Base-by-base conservation (phyloP, 805 yeast genomes). In the Gaillardinia entomophila region DNA sequence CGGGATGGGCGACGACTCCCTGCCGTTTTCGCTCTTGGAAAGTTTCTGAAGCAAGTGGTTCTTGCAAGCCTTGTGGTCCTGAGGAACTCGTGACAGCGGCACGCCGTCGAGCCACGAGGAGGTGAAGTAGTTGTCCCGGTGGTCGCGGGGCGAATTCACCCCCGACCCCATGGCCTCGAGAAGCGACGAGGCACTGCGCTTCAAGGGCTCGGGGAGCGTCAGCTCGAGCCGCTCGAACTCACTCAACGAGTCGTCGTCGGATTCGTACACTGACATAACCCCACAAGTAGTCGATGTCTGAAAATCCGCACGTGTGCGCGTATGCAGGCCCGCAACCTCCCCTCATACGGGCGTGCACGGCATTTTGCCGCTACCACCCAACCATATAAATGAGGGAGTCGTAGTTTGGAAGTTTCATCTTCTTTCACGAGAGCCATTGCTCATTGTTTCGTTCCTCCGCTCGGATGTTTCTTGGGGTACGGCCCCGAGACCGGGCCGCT, bases 1-100 rank as follows among this genome's bases (percentile, higher is more conserved):
- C 1, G 78, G 78, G 7, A 72, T 52, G 2, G 78, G 78, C 3
- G 67, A 57, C 8, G 73, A 59, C 12, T 60, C 67, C 14, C 68
- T 48, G 12, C 64, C 66, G 37, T 58, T 38, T 26, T 61, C 67
- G 10, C 54, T 42, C 27, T 36, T 41, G 2, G 62, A 51, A 25
- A 66, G 52, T 37, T 51, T 57, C 11, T 49, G 45, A 28, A 56
- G 47, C 27, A 62, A 42, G 20, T 43, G 47, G 23, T 40, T 31
- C 31, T 52, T 55, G 11, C 36, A 39, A 30, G n/a, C n/a, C 33
- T 39, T 22, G 41, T 41, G 24, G 40, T 29, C 6, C 38, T 35
- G 7, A 3, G 62, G 63, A 3, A 46, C 36, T 35, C 62, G 42
- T 10, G 58, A 28, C 30, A 57, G 46, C 6, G 60, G 55, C 11